Conservation (phyloP, 306 rosid species). For the Medicago lupulina region DNA sequence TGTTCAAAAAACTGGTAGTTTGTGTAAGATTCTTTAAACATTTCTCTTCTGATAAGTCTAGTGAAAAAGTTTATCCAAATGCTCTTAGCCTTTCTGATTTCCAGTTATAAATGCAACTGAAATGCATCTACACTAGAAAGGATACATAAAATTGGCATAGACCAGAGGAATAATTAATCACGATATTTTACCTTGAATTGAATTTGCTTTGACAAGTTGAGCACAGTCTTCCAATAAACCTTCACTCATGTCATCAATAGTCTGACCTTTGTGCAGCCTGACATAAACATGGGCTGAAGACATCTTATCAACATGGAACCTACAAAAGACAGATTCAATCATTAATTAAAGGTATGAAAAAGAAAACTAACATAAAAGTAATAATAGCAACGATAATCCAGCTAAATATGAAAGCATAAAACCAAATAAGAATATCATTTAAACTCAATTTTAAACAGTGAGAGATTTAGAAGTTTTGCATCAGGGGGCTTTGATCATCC, state of each 20-base stretch:
- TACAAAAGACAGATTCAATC: conserved; percentile 40
- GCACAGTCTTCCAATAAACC: conserved; percentile 91
- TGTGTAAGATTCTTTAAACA: background rate
- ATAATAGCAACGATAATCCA: background rate
- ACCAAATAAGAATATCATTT: background rate
- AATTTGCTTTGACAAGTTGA: conserved; percentile 98
- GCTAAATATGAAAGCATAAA: conserved; percentile 5
- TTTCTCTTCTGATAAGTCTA: background rate
- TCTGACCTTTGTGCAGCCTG: conserved; percentile 88
- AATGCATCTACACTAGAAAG: conserved; percentile 1
- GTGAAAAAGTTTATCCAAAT: background rate
- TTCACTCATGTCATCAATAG: conserved; percentile 86
- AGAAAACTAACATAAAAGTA: background rate
- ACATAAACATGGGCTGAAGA: conserved; percentile 98
- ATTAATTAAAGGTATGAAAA: background rate
- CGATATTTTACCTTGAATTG: conserved; percentile 78
- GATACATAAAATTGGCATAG: background rate
- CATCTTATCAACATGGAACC: conserved; percentile 99
- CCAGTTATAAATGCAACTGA: conserved; percentile 1
- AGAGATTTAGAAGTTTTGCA: background rate
- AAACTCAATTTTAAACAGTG: conserved; percentile 2
- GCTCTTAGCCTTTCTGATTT: conserved; percentile 1
- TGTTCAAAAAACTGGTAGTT: background rate
- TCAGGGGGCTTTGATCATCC: background rate
- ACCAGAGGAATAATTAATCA: conserved; percentile 25